Percentiles rank a stretch among this genome's conserved stretches.
phyloP scores from a whole-genome alignment of 768 basidiomycete species.

The Boletus subparvulus region DNA sequence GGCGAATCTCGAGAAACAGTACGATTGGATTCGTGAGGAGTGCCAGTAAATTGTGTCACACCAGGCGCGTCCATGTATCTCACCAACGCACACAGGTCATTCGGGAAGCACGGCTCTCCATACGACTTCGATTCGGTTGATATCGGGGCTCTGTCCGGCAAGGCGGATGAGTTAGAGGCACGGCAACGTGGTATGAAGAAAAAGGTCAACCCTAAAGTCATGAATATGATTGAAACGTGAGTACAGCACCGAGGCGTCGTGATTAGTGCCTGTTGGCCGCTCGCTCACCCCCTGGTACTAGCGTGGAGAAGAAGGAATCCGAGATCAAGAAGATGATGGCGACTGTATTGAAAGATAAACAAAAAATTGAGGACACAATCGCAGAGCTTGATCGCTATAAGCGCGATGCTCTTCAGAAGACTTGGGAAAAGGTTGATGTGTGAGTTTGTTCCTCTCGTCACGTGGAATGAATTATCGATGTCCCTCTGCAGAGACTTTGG shows the following conservation, averaged over 20 bases:
- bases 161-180: conserved; percentile 71
- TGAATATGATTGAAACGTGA: conserved; percentile 94
- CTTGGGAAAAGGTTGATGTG: conserved; percentile 95
- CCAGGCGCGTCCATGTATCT: not conserved
- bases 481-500: conserved; percentile 78
- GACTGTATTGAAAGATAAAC: conserved; percentile 87
- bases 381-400: conserved; percentile 92
- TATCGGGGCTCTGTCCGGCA: conserved; percentile 55
- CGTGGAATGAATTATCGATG: not conserved
- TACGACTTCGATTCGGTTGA: conserved; percentile 79
- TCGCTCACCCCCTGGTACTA: conserved; percentile 30
- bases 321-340: conserved; percentile 85
- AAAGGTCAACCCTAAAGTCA: conserved; percentile 92
- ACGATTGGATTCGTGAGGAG: conserved; percentile 89
- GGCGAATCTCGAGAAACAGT: conserved; percentile 71
- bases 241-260: conserved; percentile 20
- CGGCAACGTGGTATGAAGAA: conserved; percentile 88
- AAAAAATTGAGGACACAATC: conserved; percentile 94
- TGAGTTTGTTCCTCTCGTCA: conserved; percentile 36
- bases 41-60: conserved; percentile 58
- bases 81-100: conserved; percentile 51
- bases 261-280: not conserved
- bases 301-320: conserved; percentile 91
- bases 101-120: conserved; percentile 75
- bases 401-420: conserved; percentile 87